phyloP scores from a whole-genome alignment of 345 rosid species.

The Lenwebbia sp. region DNA sequence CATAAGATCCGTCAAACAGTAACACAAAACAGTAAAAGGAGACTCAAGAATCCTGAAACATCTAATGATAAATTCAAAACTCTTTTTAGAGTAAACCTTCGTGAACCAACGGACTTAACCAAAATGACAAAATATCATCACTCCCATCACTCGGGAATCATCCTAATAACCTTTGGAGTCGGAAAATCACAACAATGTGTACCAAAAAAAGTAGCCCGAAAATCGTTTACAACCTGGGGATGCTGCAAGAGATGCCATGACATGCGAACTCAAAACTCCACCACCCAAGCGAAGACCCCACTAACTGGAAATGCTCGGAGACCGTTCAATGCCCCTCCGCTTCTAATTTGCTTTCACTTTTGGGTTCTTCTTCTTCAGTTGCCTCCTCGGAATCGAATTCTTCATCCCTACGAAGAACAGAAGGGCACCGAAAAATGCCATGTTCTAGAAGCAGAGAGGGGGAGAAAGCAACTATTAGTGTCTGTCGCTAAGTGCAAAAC shows the following conservation, averaged over 20 bases:
- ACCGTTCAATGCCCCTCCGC: neutral
- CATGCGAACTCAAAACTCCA: neutral
- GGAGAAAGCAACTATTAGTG: neutral
- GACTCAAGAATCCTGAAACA: neutral
- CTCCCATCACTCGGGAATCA: neutral
- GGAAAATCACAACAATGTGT: neutral
- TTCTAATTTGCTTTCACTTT: slow-evolving; percentile 45
- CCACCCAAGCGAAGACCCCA: neutral
- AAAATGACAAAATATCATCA: neutral
- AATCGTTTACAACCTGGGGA: neutral
- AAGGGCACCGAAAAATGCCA: slow-evolving; percentile 83
- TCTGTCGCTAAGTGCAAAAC: neutral
- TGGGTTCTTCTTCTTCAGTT: slow-evolving; percentile 45
- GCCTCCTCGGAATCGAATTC: slow-evolving; percentile 57
- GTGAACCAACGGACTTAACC: neutral
- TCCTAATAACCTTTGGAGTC: neutral
- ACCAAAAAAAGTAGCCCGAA: neutral
- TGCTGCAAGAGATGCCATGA: neutral
- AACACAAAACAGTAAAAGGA: neutral
- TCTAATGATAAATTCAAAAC: neutral
- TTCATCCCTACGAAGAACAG: slow-evolving; percentile 85
- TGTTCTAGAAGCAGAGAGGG: slow-evolving; percentile 21
- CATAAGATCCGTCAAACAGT: neutral
- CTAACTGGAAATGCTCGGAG: neutral
- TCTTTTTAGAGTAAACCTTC: neutral